These are phyloP conservation scores for Penicillium goetzii DNA, from an alignment of 495 filamentous ascomycete species.

Conservation along the genomic window DNA sequence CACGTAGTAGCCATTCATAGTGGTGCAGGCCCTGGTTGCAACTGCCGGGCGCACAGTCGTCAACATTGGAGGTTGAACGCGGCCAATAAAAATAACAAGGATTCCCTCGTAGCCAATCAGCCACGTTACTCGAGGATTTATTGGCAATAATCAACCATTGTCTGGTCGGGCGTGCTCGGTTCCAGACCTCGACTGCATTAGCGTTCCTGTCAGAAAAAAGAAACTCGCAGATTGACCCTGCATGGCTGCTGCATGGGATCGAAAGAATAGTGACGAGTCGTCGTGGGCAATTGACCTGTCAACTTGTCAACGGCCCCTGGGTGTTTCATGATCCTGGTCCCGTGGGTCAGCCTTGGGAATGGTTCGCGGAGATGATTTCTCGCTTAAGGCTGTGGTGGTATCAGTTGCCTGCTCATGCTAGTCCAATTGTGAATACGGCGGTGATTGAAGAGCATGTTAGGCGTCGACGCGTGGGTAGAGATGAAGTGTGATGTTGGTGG, in stretches of 20 bases:
- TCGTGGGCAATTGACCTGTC: background rate
- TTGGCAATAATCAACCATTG: conserved; percentile 19
- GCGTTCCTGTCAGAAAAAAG: conserved; percentile 7
- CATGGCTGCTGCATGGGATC: background rate
- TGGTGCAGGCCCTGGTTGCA: background rate
- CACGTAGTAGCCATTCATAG: background rate
- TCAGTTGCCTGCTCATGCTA: background rate
- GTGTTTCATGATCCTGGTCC: background rate
- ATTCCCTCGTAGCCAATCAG: conserved; percentile 15
- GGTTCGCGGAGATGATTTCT: conserved; percentile 5
- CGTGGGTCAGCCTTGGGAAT: background rate
- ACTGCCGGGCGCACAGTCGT: conserved; percentile 13
- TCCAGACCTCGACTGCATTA: background rate
- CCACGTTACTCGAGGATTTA: conserved; percentile 6
- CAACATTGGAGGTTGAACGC: conserved; percentile 13
- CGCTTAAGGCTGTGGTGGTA: background rate
- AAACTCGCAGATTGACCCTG: conserved; percentile 7
- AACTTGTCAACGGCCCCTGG: conserved; percentile 2
- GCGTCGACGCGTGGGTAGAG: background rate
- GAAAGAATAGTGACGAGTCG: conserved; percentile 1
- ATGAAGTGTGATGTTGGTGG: background rate
- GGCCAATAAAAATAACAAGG: conserved; percentile 15
- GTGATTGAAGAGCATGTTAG: conserved; percentile 1
- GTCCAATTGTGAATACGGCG: conserved; percentile 19
- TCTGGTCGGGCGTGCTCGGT: background rate